Evolutionary conservation across 2,329 filamentous ascomycete species (phyloP), one percentile per base, ranked within the genome.

Genomic region (Ceratocystis diversiconidia): DNA sequence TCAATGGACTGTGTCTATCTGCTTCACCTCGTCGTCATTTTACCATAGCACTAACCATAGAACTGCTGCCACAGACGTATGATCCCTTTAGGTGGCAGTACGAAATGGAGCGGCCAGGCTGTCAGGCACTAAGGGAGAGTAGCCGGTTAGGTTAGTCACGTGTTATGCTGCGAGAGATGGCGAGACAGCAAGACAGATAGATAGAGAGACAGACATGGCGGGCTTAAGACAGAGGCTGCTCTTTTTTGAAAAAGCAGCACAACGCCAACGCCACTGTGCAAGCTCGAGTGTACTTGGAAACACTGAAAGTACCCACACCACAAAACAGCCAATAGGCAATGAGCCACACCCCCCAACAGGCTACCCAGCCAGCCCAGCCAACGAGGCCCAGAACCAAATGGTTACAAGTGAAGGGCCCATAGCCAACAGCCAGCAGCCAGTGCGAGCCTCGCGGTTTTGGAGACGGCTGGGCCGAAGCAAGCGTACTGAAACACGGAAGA

Each of bases 401-500:
- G 36, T 41, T 41, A 12, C 10, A 50, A 10, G 22, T 22, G 12
- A 22, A 50, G 22, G 8, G 46, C 10, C 46, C 6, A 7, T 50
- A 50, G 52, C 28, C 28, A 59, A 19, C n/a, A 17, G 52, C 4
- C 6, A 57, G 46, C 19, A 19, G 46, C 46, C 46, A 28, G 10
- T 15, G 15, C 22, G 5, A 5, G 52, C 52, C 17, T 57, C 12
- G 25, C 17, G 2, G 25, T 17, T 7, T 30, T 32, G 52, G 15
- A 59, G 52, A 17, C 52, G 28, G 52, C 52, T 30, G 28, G 52
- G 17, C 52, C 52, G 52, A 59, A 25, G 52, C 52, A 59, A 59
- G 52, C 52, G 25, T 59, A 59, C 52, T 59, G 52, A 59, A 59
- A 59, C 52, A 36, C 52, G 52, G 52, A 41, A 59, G 52, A 59